A percentile compares a stretch with the other conserved stretches of the same genome.
These are phyloP conservation scores for Castanospermum australe DNA, from an alignment of 306 rosid genomes.

Conservation along the genomic window DNA sequence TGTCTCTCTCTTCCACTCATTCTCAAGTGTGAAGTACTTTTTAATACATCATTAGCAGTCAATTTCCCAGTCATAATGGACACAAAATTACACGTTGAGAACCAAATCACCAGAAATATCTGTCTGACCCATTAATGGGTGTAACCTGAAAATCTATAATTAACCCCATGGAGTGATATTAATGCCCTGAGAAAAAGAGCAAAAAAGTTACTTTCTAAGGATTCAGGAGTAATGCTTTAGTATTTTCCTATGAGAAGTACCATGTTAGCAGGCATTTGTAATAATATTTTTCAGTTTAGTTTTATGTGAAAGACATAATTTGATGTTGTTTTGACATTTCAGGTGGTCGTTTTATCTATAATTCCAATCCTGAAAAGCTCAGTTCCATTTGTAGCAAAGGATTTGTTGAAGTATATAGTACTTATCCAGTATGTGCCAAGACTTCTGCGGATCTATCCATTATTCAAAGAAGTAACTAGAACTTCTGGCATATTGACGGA, in stretches of 20 bases:
- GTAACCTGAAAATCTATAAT: not conserved
- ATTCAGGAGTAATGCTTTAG: not conserved
- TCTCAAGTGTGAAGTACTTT: not conserved
- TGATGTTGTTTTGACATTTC: conserved; percentile 19
- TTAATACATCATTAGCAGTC: not conserved
- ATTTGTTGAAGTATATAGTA: conserved; percentile 47
- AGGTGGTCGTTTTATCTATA: conserved; percentile 52
- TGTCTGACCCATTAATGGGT: not conserved
- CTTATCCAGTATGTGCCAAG: conserved; percentile 74
- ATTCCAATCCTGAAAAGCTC: conserved; percentile 23
- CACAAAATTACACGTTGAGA: not conserved
- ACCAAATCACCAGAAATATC: not conserved
- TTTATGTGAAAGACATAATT: not conserved
- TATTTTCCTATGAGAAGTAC: not conserved
- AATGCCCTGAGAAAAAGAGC: not conserved
- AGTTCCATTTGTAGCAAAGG: conserved; percentile 40
- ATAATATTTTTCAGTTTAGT: not conserved
- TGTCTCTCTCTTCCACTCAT: conserved; percentile 19
- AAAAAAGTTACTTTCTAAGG: not conserved
- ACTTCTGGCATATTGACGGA: conserved; percentile 81
- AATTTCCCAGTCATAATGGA: not conserved
- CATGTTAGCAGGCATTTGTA: conserved; percentile 2
- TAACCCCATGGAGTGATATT: not conserved
- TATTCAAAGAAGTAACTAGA: conserved; percentile 69
- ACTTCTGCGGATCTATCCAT: conserved; percentile 63